Base-by-base conservation (phyloP, 352 stramenopile species). In the Pythium sukuiense region DNA sequence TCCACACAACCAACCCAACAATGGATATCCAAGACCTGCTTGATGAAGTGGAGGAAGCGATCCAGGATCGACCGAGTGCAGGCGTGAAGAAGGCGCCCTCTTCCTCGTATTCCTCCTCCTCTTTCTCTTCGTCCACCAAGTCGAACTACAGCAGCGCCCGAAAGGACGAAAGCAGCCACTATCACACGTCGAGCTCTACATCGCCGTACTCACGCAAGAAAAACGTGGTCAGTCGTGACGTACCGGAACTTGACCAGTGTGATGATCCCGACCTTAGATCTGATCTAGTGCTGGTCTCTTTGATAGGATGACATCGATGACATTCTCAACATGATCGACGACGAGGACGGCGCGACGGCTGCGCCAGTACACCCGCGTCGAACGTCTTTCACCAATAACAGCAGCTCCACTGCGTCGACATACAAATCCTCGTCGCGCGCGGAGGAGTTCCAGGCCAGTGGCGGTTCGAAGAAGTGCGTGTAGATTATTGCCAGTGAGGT, bases 11-110 rank as follows among this genome's bases (percentile, higher is more conserved):
- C 20, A 16, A 26, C 3, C 11, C 9, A 9, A 56, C 37, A 2
- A 91, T 93, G 85, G 74, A 90, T 63, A 84, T 90, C 56, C 71
- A 92, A 54, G 76, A 90, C 65, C 66, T 93, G 62, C 73, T 91
- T 11, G 65, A 89, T 46, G 85, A 93, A 73, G 80, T 92, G 14
- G 83, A 92, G 46, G 74, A 79, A 18, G 81, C 78, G 33, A 89
- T 90, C 53, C 73, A 83, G 33, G 82, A 75, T 46, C 49, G 54
- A 4, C 55, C 54, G 1, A 57, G 29, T 18, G 32, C 16, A 8
- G 50, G 16, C 29, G 58, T 57, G 46, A n/a, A 49, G 43, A 65
- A 57, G 39, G 20, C 45, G 20, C 20, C 20, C 20, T 24, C 20
- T 24, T 24, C 20, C 45, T 58, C 29, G 45, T 59, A 48, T 41